Evolutionary conservation across 2,329 filamentous ascomycete genomes (phyloP).

Genomic region (Xylaria sp.): DNA sequence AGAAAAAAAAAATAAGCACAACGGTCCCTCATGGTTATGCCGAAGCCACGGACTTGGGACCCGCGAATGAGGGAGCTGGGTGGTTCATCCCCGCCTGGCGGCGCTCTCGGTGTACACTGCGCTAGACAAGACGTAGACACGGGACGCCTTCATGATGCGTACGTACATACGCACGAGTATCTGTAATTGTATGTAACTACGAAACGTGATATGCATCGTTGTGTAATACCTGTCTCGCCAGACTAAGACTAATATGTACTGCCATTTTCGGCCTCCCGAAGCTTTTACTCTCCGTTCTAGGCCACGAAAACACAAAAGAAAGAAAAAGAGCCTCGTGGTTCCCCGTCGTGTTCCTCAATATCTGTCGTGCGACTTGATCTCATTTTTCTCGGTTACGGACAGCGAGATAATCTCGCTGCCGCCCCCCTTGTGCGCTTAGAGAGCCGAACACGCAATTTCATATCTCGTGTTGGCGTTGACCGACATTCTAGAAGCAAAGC

Average conservation of each 20-base stretch:
- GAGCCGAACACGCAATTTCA: slow-evolving; percentile 27
- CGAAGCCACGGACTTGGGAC: slow-evolving; percentile 38
- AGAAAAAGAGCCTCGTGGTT: slow-evolving; percentile 16
- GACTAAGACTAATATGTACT: no score
- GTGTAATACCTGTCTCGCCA: neutral
- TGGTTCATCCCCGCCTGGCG: slow-evolving; percentile 16
- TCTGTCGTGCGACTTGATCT: slow-evolving; percentile 37
- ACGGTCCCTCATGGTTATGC: slow-evolving; percentile 36
- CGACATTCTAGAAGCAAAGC: slow-evolving; percentile 21
- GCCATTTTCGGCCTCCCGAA: neutral
- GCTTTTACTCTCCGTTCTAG: neutral
- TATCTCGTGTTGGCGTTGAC: slow-evolving; percentile 23
- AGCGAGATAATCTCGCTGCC: slow-evolving; percentile 36
- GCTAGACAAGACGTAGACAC: neutral
- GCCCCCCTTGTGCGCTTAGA: slow-evolving; percentile 11
- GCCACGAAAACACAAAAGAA: slow-evolving; percentile 3
- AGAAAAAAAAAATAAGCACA: neutral
- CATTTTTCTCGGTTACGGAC: slow-evolving; percentile 34
- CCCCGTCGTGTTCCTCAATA: slow-evolving; percentile 15
- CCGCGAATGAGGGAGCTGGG: neutral
- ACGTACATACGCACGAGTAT: neutral
- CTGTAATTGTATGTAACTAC: neutral
- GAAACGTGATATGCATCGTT: neutral
- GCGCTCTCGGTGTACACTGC: slow-evolving; percentile 7
- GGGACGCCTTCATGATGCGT: slow-evolving; percentile 21